Conservation (phyloP, 2,329 filamentous ascomycete species). For the Apiospora marii region DNA sequence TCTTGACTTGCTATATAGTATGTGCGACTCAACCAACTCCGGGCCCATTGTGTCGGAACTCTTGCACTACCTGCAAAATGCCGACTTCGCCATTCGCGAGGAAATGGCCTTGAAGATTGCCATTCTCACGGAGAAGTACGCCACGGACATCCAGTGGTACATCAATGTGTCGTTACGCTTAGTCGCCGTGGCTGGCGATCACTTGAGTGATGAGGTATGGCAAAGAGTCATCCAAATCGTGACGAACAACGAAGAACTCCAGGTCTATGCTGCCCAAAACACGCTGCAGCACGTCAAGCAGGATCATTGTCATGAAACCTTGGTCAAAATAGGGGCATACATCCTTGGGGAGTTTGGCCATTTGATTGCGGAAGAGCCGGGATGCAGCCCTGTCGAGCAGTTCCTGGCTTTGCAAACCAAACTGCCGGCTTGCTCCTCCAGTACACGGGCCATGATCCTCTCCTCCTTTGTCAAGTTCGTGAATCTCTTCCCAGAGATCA, state of each 20-base stretch:
- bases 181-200: conserved; percentile 95
- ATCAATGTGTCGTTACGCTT: conserved; percentile 95
- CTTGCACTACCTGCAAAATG: conserved; percentile 91
- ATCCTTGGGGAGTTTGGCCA: conserved; percentile 97
- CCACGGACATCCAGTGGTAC: conserved; percentile 98
- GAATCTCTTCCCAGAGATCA: conserved; percentile 98
- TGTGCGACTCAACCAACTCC: conserved; percentile 97
- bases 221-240: conserved; percentile 98
- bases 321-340: conserved; percentile 98
- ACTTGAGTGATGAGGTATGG: conserved; percentile 99
- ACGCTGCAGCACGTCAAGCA: conserved; percentile 91
- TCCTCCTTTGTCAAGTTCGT: conserved; percentile 98
- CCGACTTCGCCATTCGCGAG: conserved; percentile 96
- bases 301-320: conserved; percentile 93
- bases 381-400: conserved; percentile 96
- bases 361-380: conserved; percentile 88
- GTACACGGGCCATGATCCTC: conserved; percentile 90
- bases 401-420: conserved; percentile 92
- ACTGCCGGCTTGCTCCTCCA: conserved; percentile 85
- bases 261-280: conserved; percentile 94
- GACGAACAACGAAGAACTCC: conserved; percentile 97
- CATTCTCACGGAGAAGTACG: conserved; percentile 97
- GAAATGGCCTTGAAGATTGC: conserved; percentile 99
- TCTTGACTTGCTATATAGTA: conserved; percentile 96
- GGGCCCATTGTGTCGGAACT: conserved; percentile 93